Evolutionary conservation across 2,329 filamentous ascomycete genomes (phyloP).

Genomic region (Colletotrichum sp.): DNA sequence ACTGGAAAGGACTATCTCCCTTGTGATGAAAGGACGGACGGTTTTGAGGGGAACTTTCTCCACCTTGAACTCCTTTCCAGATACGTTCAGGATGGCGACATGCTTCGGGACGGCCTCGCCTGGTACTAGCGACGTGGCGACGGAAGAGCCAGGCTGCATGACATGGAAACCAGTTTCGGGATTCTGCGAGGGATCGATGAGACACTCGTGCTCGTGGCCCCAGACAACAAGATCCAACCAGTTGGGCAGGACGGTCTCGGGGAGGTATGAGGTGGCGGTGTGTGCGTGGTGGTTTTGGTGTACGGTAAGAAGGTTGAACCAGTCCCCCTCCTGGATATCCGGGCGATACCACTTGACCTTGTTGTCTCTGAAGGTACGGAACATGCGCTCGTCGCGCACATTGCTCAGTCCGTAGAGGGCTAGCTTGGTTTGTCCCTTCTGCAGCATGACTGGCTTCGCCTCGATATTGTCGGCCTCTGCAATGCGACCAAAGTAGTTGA

Average conservation of each 20-base stretch:
- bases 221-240: constrained; percentile 93
- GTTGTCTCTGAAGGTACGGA: constrained; percentile 89
- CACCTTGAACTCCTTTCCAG: constrained; percentile 79
- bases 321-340: constrained; percentile 79
- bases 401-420: constrained; percentile 95
- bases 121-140: constrained; percentile 89
- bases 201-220: constrained; percentile 97
- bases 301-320: constrained; percentile 95
- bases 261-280: constrained; percentile 90
- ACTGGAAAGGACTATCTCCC: constrained; percentile 78
- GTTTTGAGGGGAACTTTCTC: constrained; percentile 85
- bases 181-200: constrained; percentile 84
- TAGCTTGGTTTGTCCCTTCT: constrained; percentile 92
- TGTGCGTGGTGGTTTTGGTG: constrained; percentile 97
- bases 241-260: constrained; percentile 89
- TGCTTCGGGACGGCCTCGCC: constrained; percentile 93
- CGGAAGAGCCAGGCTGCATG: constrained; percentile 96
- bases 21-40: constrained; percentile 89
- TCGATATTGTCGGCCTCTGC: constrained; percentile 93
- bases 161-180: constrained; percentile 91
- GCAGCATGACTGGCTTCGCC: constrained; percentile 88
- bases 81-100: constrained; percentile 84
- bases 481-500: constrained; percentile 96
- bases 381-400: constrained; percentile 92
- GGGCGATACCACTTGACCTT: constrained; percentile 95